Base-by-base conservation (phyloP, 2,329 filamentous ascomycete genomes). In the Kalmusia sp. region DNA sequence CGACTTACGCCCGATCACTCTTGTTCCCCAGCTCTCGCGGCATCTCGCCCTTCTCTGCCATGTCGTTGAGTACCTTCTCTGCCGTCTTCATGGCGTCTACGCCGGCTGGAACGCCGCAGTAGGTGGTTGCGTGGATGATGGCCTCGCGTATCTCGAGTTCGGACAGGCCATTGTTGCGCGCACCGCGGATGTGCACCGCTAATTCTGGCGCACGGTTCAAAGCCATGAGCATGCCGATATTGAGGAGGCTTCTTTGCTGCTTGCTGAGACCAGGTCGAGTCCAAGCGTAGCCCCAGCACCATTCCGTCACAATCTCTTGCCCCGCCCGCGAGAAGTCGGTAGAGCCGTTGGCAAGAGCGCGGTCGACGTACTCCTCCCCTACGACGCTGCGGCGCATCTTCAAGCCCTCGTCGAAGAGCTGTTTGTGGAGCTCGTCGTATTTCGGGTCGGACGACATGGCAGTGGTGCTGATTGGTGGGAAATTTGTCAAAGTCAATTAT, bases 261-360 rank as follows among this genome's bases (percentile, higher is more conserved):
- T 81, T 79, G 30, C 83, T 80, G 7, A 89, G 79, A 0, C 86
- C 86, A 0, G 84, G 85, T 6, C 86, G 80, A 3, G 82, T 82
- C 86, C 86, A 89, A 22, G 82, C 80, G 53, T 80, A 80, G 12
- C 85, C 86, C 86, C 86, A 89, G 73, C 82, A 84, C 67, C 79
- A 83, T 71, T 88, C 85, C 0, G 85, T 87, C 1, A 87, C 81
- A 31, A 87, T 77, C 59, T 88, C 82, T 70, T 88, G 86, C 60
- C 84, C 83, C 0, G 86, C 82, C 33, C 77, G 75, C 1, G 84
- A 78, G 70, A 87, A 89, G n/a, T 84, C 80, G 8, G 80, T 82
- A 0, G 82, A 79, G 3, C 81, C 82, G 50, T 82, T 82, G n/a
- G 75, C 74, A 8, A 87, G 75, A 1, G 85, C 80, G 3, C 74